These are phyloP conservation scores for Zoysia pacifica DNA, from an alignment of 176 grass and related monocot genomes.

Conservation along the genomic window DNA sequence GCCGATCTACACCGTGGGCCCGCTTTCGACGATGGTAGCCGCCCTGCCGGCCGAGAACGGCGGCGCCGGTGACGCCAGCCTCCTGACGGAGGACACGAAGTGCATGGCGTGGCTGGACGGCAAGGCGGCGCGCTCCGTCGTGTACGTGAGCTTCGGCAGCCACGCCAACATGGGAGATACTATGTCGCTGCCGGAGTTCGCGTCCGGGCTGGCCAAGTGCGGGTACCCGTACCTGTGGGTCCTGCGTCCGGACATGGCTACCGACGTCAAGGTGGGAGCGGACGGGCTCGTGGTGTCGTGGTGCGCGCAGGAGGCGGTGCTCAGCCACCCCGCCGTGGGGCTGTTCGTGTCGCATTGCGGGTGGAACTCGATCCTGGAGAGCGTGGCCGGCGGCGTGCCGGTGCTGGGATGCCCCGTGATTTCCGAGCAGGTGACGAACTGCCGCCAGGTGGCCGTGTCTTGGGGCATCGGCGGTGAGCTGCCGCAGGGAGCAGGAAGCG, in stretches of 20 bases:
- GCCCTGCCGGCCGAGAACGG: not conserved
- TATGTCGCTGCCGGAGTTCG: constrained; percentile 19
- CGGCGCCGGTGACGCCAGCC: not conserved
- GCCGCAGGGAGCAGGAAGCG: not conserved
- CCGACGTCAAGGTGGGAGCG: constrained; percentile 17
- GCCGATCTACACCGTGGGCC: constrained; percentile 50
- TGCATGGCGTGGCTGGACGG: constrained; percentile 52
- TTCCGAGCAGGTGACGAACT: constrained; percentile 45
- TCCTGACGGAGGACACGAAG: constrained; percentile 31
- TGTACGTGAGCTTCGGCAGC: constrained; percentile 54
- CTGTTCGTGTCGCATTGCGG: constrained; percentile 49
- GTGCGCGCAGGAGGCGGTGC: constrained; percentile 39
- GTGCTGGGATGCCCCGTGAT: constrained; percentile 40
- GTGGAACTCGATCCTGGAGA: constrained; percentile 50
- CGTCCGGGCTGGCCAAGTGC: constrained; percentile 35
- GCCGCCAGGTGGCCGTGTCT: constrained; percentile 22
- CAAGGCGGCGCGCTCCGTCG: constrained; percentile 20
- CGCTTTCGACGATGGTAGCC: not conserved
- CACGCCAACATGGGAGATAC: not conserved
- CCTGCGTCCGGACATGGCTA: constrained; percentile 11
- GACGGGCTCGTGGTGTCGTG: constrained; percentile 30
- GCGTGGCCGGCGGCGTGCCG: constrained; percentile 22
- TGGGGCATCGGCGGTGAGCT: constrained; percentile 45
- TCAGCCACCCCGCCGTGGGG: constrained; percentile 40
- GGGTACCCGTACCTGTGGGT: constrained; percentile 47